These are phyloP conservation scores for Acarospora socialis DNA, from an alignment of 2,329 filamentous ascomycete species.

Conservation along the genomic window DNA sequence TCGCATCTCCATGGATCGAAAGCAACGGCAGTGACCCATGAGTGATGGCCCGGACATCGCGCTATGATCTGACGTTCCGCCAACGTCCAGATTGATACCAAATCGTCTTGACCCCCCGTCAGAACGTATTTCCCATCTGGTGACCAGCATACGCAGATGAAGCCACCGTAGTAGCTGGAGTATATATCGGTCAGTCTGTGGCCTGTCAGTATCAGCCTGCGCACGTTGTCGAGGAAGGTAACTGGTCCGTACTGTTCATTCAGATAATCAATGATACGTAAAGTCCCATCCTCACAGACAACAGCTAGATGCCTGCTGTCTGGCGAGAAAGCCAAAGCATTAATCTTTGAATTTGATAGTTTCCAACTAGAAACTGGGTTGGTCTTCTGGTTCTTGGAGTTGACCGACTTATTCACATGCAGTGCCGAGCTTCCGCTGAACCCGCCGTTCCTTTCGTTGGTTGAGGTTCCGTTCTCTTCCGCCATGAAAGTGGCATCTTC, in stretches of 20 bases:
- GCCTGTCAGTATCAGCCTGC: conserved; percentile 10
- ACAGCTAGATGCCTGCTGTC: conserved; percentile 77
- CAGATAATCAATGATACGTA: conserved; percentile 83
- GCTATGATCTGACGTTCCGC: conserved; percentile 73
- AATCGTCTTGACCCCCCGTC: conserved; percentile 88
- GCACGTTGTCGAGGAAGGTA: conserved; percentile 4
- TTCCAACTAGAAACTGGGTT: conserved; percentile 93
- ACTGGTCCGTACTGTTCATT: conserved; percentile 57
- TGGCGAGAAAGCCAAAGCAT: conserved; percentile 83
- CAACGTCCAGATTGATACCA: conserved; percentile 91
- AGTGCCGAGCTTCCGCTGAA: conserved; percentile 28
- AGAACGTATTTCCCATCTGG: conserved; percentile 92
- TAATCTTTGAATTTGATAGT: conserved; percentile 77
- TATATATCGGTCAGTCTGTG: conserved; percentile 69
- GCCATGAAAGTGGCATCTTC: conserved; percentile 69
- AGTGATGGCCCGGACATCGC: conserved; percentile 86
- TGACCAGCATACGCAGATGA: conserved; percentile 93
- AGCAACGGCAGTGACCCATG: conserved; percentile 84
- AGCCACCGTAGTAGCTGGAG: conserved; percentile 81
- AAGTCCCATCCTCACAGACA: conserved; percentile 78
- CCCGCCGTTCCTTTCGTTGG: conserved; percentile 20
- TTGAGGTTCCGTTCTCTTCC: conserved; percentile 41
- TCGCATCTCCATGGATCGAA: conserved; percentile 98
- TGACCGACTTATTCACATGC: conserved; percentile 75
- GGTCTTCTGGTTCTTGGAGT: conserved; percentile 81